phyloP scores from a whole-genome alignment of 192 early-diverging fungal species.

The Entophlyctis luteolus region DNA sequence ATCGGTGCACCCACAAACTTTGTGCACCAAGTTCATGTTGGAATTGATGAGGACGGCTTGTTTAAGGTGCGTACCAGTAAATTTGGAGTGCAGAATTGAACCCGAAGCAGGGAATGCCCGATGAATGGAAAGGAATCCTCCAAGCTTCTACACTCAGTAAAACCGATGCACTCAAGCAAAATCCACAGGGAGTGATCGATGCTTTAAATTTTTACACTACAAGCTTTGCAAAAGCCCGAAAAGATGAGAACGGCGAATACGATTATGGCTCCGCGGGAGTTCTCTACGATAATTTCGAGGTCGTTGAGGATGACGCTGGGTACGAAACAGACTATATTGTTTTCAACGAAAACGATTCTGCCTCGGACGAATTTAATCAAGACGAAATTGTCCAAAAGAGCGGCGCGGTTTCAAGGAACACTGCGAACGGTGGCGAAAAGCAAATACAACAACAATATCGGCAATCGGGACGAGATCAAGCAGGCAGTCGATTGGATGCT shows the following conservation, averaged over 20 bases:
- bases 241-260: neutral
- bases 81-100: neutral
- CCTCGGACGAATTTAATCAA: no score
- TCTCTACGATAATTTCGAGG: neutral
- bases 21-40: constrained; percentile 74
- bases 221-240: constrained; percentile 27
- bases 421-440: no score
- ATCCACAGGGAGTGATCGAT: constrained; percentile 95
- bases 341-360: neutral
- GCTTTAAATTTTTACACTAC: constrained; percentile 97
- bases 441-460: neutral
- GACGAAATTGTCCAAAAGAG: no score
- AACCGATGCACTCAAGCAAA: constrained; percentile 92
- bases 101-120: constrained; percentile 71
- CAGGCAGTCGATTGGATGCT: no score
- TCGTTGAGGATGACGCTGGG: neutral
- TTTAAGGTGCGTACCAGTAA: constrained; percentile 34
- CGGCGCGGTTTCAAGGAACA: no score
- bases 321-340: constrained; percentile 10
- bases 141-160: constrained; percentile 90
- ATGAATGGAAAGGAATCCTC: constrained; percentile 88
- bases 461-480: no score
- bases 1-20: constrained; percentile 78
- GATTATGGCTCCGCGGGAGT: no score
- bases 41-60: constrained; percentile 43